A percentile compares a stretch with the other conserved stretches of the same genome.
phyloP scores from a whole-genome alignment of 108 stramenopile species.

The Chaetoceros muelleri region DNA sequence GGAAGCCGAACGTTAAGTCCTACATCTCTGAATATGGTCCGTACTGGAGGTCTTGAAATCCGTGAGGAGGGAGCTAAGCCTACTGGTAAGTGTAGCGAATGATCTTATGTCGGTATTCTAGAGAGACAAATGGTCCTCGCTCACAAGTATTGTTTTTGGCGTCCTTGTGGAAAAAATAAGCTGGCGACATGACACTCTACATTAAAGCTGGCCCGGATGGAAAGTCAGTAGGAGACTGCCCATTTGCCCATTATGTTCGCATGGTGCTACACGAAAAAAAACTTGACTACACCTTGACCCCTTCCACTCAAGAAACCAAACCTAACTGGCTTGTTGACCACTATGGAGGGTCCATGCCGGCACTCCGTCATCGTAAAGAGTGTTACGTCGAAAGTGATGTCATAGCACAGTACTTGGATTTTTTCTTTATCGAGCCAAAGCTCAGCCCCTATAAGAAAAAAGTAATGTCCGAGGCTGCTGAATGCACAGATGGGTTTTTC shows the following conservation, averaged over 20 bases:
- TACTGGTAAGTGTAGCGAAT: slow-evolving; percentile 24
- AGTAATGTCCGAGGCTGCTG: slow-evolving; percentile 19
- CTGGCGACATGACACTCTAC: slow-evolving; percentile 74
- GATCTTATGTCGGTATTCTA: not conserved
- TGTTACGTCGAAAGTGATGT: slow-evolving; percentile 73
- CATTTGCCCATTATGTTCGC: slow-evolving; percentile 73
- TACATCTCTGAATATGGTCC: slow-evolving; percentile 38
- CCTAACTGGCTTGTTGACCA: slow-evolving; percentile 72
- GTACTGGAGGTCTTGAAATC: slow-evolving; percentile 47
- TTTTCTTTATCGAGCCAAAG: slow-evolving; percentile 59
- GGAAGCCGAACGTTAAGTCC: too few species aligned
- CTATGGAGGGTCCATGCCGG: slow-evolving; percentile 74
- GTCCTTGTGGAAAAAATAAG: too few species aligned
- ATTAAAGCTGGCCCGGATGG: slow-evolving; percentile 69
- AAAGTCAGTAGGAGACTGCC: slow-evolving; percentile 65
- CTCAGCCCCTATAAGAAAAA: slow-evolving; percentile 13
- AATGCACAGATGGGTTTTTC: slow-evolving; percentile 57
- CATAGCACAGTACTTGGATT: slow-evolving; percentile 74
- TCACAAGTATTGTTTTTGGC: too few species aligned
- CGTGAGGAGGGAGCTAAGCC: slow-evolving; percentile 56
- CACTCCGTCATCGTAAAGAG: slow-evolving; percentile 71
- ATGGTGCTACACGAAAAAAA: slow-evolving; percentile 70
- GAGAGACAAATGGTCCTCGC: too few species aligned
- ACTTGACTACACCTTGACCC: slow-evolving; percentile 57
- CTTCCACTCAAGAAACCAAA: slow-evolving; percentile 47